Percentiles rank a stretch among this genome's conserved stretches.
phyloP scores from a whole-genome alignment of 1,139 yeast genomes.

The Saccharomycopsis crataegensis region DNA sequence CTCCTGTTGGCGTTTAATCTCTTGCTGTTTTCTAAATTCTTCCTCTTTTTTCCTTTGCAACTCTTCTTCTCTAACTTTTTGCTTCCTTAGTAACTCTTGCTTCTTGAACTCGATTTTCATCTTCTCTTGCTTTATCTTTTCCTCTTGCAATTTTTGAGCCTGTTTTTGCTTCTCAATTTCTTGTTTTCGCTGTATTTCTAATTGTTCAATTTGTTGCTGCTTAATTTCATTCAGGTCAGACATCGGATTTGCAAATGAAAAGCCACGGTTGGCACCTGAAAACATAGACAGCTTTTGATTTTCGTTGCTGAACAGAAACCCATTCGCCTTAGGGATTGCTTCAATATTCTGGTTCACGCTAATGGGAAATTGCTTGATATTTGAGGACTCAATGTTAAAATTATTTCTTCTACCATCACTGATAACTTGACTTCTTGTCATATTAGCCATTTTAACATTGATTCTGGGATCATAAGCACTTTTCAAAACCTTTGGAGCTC shows the following conservation, averaged over 20 bases:
- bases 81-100: conserved; percentile 4
- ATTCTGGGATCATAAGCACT: conserved; percentile 53
- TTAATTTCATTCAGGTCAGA: too few species aligned
- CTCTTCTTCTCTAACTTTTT: conserved; percentile 20
- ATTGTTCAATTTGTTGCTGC: too few species aligned
- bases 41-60: conserved; percentile 29
- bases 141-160: conserved; percentile 4
- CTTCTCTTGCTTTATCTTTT: conserved; percentile 3
- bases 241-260: too few species aligned
- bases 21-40: conserved; percentile 16
- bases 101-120: conserved; percentile 1
- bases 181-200: neutral
- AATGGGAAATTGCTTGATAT: too few species aligned
- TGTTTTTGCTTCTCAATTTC: conserved; percentile 12
- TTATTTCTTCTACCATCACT: conserved; percentile 31
- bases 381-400: neutral
- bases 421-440: conserved; percentile 29
- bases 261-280: neutral
- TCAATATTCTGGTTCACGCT: too few species aligned
- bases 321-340: too few species aligned
- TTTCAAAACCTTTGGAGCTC: conserved; percentile 31
- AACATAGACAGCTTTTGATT: neutral
- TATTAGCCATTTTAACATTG: conserved; percentile 37
- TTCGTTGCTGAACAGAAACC: neutral
- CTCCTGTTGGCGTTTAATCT: conserved; percentile 8